Percentiles rank a stretch among this genome's conserved stretches.
Evolutionary conservation across 1,284 basidiomycete genomes (phyloP).

Genomic region (Apiotrichum gamsii): DNA sequence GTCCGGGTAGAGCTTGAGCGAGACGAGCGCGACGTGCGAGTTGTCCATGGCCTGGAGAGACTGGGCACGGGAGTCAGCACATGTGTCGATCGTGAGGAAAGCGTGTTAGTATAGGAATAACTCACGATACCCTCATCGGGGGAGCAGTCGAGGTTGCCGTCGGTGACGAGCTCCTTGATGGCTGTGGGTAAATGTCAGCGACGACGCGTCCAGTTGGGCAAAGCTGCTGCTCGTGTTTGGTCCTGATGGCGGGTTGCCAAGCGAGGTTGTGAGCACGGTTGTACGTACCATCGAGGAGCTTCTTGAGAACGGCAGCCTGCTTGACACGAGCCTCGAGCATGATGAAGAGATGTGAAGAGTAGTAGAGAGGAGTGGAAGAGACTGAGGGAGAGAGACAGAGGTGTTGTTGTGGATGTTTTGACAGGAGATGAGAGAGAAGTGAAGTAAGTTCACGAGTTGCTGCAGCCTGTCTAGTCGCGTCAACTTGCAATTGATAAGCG

Average conservation of each 20-base stretch:
- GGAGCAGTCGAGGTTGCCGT: conserved; percentile 96
- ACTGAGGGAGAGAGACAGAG: not conserved
- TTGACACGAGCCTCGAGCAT: conserved; percentile 88
- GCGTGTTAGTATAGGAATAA: conserved; percentile 31
- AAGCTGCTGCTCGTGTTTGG: not conserved
- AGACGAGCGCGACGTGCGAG: conserved; percentile 94
- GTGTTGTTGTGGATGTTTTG: not conserved
- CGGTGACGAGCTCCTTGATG: conserved; percentile 94
- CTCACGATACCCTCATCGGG: conserved; percentile 81
- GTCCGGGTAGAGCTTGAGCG: conserved; percentile 57
- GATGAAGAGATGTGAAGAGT: conserved; percentile 19
- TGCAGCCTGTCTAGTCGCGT: too few relatives aligned
- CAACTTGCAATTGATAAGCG: too few relatives aligned
- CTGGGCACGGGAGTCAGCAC: conserved; percentile 48
- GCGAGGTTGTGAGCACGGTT: not conserved
- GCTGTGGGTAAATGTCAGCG: conserved; percentile 52
- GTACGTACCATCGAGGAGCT: conserved; percentile 71
- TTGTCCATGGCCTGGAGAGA: conserved; percentile 99
- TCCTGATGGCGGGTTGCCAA: not conserved
- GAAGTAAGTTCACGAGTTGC: too few relatives aligned
- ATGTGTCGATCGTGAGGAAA: too few relatives aligned
- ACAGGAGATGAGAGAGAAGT: not conserved
- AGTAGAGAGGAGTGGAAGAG: not conserved
- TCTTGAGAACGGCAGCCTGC: conserved; percentile 77
- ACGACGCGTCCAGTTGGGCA: too few relatives aligned